Evolutionary conservation across 768 basidiomycete genomes (phyloP).

Genomic region (Rhizopogon rudus): DNA sequence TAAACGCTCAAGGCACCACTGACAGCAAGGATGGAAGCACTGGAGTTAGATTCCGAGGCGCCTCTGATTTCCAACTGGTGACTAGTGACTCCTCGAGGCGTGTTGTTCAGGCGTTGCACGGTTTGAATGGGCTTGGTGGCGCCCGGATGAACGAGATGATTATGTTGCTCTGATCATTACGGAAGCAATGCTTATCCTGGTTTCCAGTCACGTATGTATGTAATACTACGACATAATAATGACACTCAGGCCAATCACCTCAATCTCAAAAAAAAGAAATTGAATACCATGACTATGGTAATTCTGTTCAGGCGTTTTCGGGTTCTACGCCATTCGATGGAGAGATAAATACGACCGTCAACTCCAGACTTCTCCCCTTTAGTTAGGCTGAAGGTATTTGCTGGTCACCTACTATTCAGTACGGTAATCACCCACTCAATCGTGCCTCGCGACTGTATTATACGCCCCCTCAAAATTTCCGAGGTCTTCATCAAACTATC

Average conservation of each 20-base stretch:
- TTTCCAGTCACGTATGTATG: conserved; percentile 1
- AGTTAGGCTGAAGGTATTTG: not conserved
- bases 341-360: not conserved
- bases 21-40: not conserved
- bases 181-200: conserved; percentile 1
- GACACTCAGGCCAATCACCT: not conserved
- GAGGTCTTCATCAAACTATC: not conserved
- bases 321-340: not conserved
- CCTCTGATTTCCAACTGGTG: not conserved
- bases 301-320: conserved; percentile 1
- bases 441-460: not conserved
- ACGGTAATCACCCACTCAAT: not conserved
- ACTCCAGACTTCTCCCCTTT: not conserved
- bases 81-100: not conserved
- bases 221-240: conserved; percentile 1
- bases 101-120: conserved; percentile 12
- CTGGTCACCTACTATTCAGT: not conserved
- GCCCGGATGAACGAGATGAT: conserved; percentile 1
- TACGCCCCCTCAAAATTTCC: not conserved
- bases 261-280: conserved; percentile 1
- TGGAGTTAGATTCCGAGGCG: not conserved
- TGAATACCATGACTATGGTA: not conserved
- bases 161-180: not conserved
- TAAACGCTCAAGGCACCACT: not conserved
- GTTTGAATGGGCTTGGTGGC: conserved; percentile 16